Conservation (phyloP, 2,329 filamentous ascomycete genomes). For the Orbilia brochopaga region DNA sequence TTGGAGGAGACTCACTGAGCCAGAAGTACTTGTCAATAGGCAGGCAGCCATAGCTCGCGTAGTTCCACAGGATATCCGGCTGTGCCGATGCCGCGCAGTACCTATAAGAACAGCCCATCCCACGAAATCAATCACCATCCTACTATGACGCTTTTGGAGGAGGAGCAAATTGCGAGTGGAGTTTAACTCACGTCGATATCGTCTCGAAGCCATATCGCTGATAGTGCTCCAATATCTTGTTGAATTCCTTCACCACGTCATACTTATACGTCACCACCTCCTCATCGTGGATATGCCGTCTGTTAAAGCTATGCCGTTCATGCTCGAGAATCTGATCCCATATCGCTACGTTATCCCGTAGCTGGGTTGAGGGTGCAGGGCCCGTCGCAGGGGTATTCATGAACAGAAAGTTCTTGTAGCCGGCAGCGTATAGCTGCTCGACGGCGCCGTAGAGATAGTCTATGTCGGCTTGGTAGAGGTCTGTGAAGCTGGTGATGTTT, state of each 20-base stretch:
- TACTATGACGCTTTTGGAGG: too few relatives aligned
- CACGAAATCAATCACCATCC: too few relatives aligned
- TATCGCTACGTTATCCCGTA: constrained; percentile 28
- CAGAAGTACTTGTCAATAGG: constrained; percentile 46
- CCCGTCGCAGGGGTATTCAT: constrained; percentile 24
- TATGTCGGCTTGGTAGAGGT: constrained; percentile 34
- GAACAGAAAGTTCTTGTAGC: constrained; percentile 47
- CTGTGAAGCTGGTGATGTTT: constrained; percentile 33
- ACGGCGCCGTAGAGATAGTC: constrained; percentile 28
- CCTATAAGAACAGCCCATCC: background rate
- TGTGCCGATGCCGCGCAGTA: constrained; percentile 28
- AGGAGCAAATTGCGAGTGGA: too few relatives aligned
- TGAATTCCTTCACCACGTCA: constrained; percentile 30
- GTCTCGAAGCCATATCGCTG: constrained; percentile 30
- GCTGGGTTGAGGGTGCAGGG: background rate
- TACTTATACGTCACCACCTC: constrained; percentile 35
- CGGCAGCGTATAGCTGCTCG: constrained; percentile 28
- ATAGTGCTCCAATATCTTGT: constrained; percentile 29
- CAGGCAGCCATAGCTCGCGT: constrained; percentile 34
- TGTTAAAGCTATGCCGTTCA: constrained; percentile 37
- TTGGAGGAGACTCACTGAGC: constrained; percentile 25
- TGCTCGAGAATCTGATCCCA: constrained; percentile 38
- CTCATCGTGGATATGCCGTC: constrained; percentile 25
- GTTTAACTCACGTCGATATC: constrained; percentile 1
- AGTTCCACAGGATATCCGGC: constrained; percentile 40